These are phyloP conservation scores for Collariella sp. DNA, from an alignment of 495 filamentous ascomycete genomes.

Conservation along the genomic window DNA sequence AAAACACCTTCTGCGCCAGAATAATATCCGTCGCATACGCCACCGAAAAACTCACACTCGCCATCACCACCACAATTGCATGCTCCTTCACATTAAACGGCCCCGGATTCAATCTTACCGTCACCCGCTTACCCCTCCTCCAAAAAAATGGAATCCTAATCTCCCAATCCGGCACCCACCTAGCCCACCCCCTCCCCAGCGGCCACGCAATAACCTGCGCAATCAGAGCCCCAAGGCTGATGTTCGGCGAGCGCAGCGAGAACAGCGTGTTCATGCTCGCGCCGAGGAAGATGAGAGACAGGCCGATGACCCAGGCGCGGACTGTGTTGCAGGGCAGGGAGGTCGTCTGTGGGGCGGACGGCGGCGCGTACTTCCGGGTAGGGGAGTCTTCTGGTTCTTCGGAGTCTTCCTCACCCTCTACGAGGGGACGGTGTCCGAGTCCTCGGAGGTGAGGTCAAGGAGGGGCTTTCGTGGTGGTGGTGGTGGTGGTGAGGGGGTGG, in stretches of 20 bases:
- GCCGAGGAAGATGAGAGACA: constrained; percentile 56
- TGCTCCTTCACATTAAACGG: constrained; percentile 80
- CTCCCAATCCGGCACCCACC: constrained; percentile 41
- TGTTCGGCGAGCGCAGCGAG: constrained; percentile 56
- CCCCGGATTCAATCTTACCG: constrained; percentile 49
- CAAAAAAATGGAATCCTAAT: constrained; percentile 29
- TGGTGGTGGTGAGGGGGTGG: constrained; percentile 7
- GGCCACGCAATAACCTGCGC: constrained; percentile 66
- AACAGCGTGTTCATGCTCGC: constrained; percentile 64
- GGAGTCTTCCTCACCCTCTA: constrained; percentile 16
- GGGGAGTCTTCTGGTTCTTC: constrained; percentile 51
- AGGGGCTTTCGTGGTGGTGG: neutral
- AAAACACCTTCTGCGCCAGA: constrained; percentile 56
- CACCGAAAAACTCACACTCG: constrained; percentile 49
- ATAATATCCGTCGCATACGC: constrained; percentile 64
- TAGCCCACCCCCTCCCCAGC: constrained; percentile 49
- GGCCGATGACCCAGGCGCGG: constrained; percentile 63
- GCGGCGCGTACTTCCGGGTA: constrained; percentile 62
- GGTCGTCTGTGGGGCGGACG: constrained; percentile 55
- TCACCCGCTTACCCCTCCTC: neutral
- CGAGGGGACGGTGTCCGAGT: neutral
- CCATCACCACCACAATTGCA: constrained; percentile 70
- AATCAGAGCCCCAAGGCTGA: constrained; percentile 57
- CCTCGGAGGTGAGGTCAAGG: neutral
- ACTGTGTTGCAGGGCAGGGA: constrained; percentile 57